phyloP scores from a whole-genome alignment of 805 yeast species.

The Clavispora santaluciae region DNA sequence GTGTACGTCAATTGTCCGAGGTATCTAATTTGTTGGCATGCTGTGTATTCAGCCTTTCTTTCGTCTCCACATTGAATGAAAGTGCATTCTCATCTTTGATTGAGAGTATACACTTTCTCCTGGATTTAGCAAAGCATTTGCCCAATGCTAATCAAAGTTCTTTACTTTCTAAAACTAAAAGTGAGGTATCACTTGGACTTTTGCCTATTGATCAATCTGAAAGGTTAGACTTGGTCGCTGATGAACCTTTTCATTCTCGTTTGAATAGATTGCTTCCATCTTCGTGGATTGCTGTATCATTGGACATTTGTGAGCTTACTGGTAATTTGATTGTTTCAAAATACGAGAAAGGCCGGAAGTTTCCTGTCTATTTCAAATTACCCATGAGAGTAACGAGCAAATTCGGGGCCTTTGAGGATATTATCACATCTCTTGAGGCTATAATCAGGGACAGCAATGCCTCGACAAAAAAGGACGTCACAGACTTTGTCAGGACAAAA shows the following conservation, averaged over 20 bases:
- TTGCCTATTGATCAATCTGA: not conserved
- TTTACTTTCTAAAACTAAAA: not conserved
- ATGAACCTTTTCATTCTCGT: not conserved
- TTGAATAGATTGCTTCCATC: slow-evolving; percentile 26
- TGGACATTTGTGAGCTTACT: slow-evolving; percentile 55
- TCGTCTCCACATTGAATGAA: slow-evolving; percentile 1
- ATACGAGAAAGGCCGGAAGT: slow-evolving; percentile 18
- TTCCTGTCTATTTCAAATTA: slow-evolving; percentile 49
- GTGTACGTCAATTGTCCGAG: slow-evolving; percentile 1
- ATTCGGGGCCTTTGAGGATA: slow-evolving; percentile 36
- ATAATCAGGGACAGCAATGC: slow-evolving; percentile 60
- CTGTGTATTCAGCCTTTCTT: slow-evolving; percentile 7
- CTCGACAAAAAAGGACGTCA: slow-evolving; percentile 52
- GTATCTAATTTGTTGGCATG: slow-evolving; percentile 6
- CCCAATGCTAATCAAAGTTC: not conserved
- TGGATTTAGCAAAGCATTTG: slow-evolving; percentile 1
- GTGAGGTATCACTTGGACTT: not conserved
- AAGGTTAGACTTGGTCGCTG: not conserved
- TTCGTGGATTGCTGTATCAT: slow-evolving; percentile 53
- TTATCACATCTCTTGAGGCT: slow-evolving; percentile 24
- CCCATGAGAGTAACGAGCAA: slow-evolving; percentile 52
- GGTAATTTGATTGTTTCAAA: slow-evolving; percentile 57
- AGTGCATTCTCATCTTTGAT: slow-evolving; percentile 10
- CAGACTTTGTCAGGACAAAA: slow-evolving; percentile 47
- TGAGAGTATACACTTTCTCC: slow-evolving; percentile 14